Conservation (phyloP, 2,329 filamentous ascomycete genomes). For the Blastomyces percursus region DNA sequence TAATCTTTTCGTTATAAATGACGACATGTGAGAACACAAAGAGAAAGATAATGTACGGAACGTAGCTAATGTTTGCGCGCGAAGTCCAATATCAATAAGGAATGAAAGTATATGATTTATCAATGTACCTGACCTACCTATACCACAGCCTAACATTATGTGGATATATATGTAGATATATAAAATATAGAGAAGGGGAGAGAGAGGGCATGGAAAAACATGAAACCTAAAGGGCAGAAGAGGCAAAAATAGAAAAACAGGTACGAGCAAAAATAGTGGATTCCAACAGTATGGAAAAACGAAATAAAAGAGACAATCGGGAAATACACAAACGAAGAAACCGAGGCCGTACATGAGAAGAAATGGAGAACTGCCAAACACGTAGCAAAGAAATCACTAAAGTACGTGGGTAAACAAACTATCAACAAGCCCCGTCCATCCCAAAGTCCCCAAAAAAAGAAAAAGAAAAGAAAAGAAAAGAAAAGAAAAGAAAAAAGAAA, state of each 20-base stretch:
- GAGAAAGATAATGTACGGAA: not conserved
- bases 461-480: not conserved
- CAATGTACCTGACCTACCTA: slow-evolving; percentile 3
- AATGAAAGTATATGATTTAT: slow-evolving; percentile 3
- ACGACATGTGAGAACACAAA: not conserved
- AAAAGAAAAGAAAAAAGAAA: not conserved
- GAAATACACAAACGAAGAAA: not conserved
- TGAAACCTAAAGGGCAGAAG: not conserved
- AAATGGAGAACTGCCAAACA: not conserved
- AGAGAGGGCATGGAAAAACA: not conserved
- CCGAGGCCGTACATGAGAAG: not conserved
- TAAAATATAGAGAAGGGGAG: not conserved
- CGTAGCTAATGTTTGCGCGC: not conserved
- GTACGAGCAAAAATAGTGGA: not conserved
- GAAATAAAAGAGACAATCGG: not conserved
- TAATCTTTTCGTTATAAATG: not conserved
- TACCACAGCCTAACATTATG: not conserved
- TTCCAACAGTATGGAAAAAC: not conserved
- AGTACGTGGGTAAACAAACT: not conserved
- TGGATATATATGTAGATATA: not conserved
- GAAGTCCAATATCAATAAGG: not conserved
- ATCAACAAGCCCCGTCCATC: not conserved
- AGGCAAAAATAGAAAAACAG: not conserved
- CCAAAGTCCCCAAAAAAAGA: not conserved
- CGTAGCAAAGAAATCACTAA: not conserved